phyloP scores from a whole-genome alignment of 495 filamentous ascomycete genomes.

The Aspergillus olivimuriae region DNA sequence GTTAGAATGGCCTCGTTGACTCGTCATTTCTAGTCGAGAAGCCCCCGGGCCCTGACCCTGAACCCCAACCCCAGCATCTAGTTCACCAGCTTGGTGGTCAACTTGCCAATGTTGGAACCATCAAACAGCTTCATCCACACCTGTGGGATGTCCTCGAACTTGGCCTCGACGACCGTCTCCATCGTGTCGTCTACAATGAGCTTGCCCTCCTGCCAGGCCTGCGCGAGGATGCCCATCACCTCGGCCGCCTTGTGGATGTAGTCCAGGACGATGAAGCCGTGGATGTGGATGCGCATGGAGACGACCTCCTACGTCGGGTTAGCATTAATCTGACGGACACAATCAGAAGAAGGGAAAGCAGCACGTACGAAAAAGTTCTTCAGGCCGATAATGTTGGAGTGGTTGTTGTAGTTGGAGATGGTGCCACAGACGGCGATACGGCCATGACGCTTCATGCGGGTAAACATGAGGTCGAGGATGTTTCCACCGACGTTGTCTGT shows the following conservation, averaged over 20 bases:
- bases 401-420: constrained; percentile 43
- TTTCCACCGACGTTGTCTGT: constrained; percentile 64
- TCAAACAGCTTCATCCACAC: constrained; percentile 46
- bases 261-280: constrained; percentile 60
- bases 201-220: constrained; percentile 49
- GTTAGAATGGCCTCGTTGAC: too few species aligned
- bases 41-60: too few species aligned
- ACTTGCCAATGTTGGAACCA: constrained; percentile 50
- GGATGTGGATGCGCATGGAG: constrained; percentile 43
- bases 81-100: constrained; percentile 31
- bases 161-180: constrained; percentile 51
- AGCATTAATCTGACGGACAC: not conserved
- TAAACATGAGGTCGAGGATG: constrained; percentile 56
- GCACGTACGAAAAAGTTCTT: constrained; percentile 39
- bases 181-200: constrained; percentile 39
- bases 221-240: constrained; percentile 40
- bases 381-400: constrained; percentile 21
- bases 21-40: too few species aligned
- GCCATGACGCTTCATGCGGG: constrained; percentile 45
- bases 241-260: constrained; percentile 30
- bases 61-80: too few species aligned
- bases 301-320: constrained; percentile 35
- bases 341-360: not conserved
- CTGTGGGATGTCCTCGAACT: constrained; percentile 43
- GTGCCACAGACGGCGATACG: constrained; percentile 59